A percentile compares a stretch with the other conserved stretches of the same genome.
Conservation (phyloP, 345 rosid species). For the Triadica sebifera region DNA sequence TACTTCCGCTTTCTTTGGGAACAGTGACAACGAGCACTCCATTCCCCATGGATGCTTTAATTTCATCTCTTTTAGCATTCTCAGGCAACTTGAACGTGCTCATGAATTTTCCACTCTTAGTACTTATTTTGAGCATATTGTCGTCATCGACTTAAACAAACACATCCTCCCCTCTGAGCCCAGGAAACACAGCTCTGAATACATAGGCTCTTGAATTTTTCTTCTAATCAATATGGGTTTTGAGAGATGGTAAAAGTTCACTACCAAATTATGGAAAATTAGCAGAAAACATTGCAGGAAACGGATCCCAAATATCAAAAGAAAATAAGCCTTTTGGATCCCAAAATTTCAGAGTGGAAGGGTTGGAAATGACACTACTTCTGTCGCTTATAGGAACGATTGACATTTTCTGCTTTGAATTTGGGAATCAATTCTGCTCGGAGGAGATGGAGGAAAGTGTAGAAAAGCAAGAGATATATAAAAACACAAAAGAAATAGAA, state of each 20-base stretch:
- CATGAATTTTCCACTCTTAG: constrained; percentile 25
- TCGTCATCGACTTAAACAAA: constrained; percentile 23
- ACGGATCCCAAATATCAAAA: not conserved
- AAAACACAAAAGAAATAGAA: no score
- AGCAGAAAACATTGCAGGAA: no score
- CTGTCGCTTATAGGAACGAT: no score
- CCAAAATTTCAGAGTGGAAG: no score
- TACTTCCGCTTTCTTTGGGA: constrained; percentile 12
- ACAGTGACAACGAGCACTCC: constrained; percentile 24
- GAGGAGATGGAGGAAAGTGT: no score
- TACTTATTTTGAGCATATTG: constrained; percentile 19
- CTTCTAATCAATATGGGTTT: constrained; percentile 22
- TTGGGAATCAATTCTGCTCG: no score
- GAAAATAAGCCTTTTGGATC: constrained; percentile 14
- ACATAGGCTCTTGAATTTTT: constrained; percentile 23
- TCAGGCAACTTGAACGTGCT: constrained; percentile 27
- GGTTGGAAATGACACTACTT: no score
- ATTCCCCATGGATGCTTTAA: constrained; percentile 14
- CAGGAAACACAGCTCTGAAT: constrained; percentile 23
- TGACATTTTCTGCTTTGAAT: no score
- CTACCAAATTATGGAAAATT: no score
- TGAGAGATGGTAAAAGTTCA: constrained; percentile 17
- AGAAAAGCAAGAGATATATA: no score
- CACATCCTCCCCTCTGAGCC: constrained; percentile 7
- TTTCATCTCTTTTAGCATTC: constrained; percentile 12